phyloP scores from a whole-genome alignment of 2,329 filamentous ascomycete genomes.

The Aspergillus hortae region DNA sequence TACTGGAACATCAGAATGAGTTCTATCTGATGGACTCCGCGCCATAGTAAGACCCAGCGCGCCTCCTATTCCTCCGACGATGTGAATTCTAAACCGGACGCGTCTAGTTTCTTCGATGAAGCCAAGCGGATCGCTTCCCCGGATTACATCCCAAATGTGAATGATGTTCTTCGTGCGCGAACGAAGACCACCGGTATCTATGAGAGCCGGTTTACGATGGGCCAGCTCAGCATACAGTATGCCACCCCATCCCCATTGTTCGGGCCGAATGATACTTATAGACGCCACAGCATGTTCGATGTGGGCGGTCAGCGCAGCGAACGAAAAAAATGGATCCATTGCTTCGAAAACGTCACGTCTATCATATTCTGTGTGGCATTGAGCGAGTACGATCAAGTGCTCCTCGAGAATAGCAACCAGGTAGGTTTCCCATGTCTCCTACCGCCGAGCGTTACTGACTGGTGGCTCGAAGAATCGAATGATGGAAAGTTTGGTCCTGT shows the following conservation, averaged over 20 bases:
- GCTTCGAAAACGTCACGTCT: conserved; percentile 98
- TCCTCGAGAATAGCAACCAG: conserved; percentile 95
- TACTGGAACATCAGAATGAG: conserved; percentile 93
- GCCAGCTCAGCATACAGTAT: conserved; percentile 96
- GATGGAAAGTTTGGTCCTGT: conserved; percentile 96
- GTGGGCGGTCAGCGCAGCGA: conserved; percentile 96
- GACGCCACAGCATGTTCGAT: conserved; percentile 82
- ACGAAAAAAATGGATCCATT: conserved; percentile 99
- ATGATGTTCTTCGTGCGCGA: conserved; percentile 89
- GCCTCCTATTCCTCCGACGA: conserved; percentile 1
- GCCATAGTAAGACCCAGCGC: conserved; percentile 71
- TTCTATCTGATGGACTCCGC: conserved; percentile 99
- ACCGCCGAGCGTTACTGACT: conserved; percentile 8
- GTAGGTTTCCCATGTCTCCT: conserved; percentile 48
- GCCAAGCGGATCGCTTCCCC: conserved; percentile 76
- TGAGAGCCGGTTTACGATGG: conserved; percentile 98
- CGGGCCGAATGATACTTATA: conserved; percentile 21
- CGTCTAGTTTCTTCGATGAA: conserved; percentile 86
- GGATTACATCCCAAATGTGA: conserved; percentile 88
- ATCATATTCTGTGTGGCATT: conserved; percentile 99
- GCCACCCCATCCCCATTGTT: conserved; percentile 29
- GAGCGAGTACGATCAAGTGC: conserved; percentile 96
- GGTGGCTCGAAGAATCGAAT: conserved; percentile 78
- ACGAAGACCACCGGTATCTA: conserved; percentile 99
- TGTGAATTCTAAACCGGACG: conserved; percentile 19